Evolutionary conservation across 2,329 filamentous ascomycete species (phyloP).

Genomic region (Hysterium pulicare): DNA sequence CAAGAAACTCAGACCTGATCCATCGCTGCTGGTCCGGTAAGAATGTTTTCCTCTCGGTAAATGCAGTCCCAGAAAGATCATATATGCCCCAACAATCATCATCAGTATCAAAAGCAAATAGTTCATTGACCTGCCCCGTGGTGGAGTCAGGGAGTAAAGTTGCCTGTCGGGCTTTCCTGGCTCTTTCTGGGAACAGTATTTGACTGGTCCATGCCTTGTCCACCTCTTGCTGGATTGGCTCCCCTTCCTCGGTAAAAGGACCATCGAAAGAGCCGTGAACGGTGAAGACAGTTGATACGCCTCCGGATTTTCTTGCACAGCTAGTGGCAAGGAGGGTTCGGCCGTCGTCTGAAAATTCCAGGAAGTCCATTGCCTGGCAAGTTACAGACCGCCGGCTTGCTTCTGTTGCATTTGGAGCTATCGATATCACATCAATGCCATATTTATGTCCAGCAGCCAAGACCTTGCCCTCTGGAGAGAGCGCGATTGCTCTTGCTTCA

Average conservation of each 20-base stretch:
- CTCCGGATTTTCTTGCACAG: constrained; percentile 30
- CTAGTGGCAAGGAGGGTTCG: constrained; percentile 38
- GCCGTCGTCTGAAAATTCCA: constrained; percentile 40
- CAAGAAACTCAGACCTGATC: constrained; percentile 37
- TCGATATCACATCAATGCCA: constrained; percentile 81
- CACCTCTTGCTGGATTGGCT: constrained; percentile 33
- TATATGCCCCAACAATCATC: constrained; percentile 41
- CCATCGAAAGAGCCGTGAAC: constrained; percentile 38
- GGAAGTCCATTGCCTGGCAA: constrained; percentile 33
- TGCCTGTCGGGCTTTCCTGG: constrained; percentile 36
- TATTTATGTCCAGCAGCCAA: constrained; percentile 81
- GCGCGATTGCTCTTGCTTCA: constrained; percentile 70
- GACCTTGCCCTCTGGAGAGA: constrained; percentile 78
- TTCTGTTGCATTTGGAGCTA: constrained; percentile 57
- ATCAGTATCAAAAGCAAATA: constrained; percentile 41
- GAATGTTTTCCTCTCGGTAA: constrained; percentile 38
- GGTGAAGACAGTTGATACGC: constrained; percentile 36
- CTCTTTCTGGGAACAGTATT: constrained; percentile 40
- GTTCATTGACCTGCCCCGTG: constrained; percentile 37
- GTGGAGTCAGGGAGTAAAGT: constrained; percentile 37
- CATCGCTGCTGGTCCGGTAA: constrained; percentile 36
- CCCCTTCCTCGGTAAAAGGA: constrained; percentile 39
- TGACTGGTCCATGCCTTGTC: constrained; percentile 38
- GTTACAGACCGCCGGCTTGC: constrained; percentile 34
- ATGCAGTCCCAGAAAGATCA: constrained; percentile 36